Evolutionary conservation across 371 early-diverging fungal species (phyloP).

Genomic region (Catenaria anguillulae): DNA sequence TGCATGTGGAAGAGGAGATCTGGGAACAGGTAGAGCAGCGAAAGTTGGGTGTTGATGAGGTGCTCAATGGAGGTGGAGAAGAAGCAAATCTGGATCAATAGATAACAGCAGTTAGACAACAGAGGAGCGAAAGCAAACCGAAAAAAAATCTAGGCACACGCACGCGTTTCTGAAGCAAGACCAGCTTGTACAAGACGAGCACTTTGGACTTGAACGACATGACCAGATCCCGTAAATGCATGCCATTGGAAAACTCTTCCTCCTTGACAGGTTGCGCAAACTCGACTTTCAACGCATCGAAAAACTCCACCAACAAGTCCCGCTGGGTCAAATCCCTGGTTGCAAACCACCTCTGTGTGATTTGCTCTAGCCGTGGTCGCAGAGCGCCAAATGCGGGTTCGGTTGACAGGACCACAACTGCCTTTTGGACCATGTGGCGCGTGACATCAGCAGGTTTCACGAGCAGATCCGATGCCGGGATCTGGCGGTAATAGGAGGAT

Average conservation of each 20-base stretch:
- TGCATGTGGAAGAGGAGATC: conserved; percentile 41
- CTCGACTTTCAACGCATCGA: neutral
- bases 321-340: conserved; percentile 62
- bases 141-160: no score
- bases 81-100: no score
- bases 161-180: conserved; percentile 55
- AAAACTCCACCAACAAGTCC: conserved; percentile 49
- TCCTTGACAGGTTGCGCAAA: neutral
- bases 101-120: no score
- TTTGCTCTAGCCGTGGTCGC: conserved; percentile 43
- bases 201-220: conserved; percentile 58
- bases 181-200: conserved; percentile 51
- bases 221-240: conserved; percentile 53
- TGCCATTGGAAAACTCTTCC: conserved; percentile 20
- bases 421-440: conserved; percentile 4
- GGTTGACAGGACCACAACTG: neutral
- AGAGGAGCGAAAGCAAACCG: no score
- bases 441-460: neutral
- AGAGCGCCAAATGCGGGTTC: neutral
- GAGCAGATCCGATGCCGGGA: neutral
- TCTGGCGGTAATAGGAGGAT: conserved; percentile 4
- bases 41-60: conserved; percentile 64
- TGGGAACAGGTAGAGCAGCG: conserved; percentile 56
- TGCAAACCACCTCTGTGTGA: conserved; percentile 63
- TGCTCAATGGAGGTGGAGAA: conserved; percentile 64